A percentile compares a stretch with the other conserved stretches of the same genome.
Conservation (phyloP, 108 stramenopile genomes). For the Nitzschia sp. region DNA sequence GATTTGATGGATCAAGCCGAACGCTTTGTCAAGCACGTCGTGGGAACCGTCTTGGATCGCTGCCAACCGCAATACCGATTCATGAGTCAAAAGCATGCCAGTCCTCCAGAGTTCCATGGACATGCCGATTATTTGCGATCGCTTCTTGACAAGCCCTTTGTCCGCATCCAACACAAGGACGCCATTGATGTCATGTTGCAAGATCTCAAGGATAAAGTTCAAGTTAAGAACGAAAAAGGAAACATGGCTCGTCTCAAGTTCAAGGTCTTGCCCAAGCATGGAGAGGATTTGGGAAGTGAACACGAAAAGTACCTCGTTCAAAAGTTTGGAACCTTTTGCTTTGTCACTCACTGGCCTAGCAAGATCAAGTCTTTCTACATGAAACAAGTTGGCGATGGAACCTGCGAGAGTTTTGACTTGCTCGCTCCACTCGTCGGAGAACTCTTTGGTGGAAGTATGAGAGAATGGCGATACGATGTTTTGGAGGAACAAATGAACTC, state of each 20-base stretch:
- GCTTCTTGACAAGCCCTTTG: conserved; percentile 57
- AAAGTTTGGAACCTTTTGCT: conserved; percentile 78
- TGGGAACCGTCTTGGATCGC: conserved; percentile 75
- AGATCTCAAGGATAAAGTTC: conserved; percentile 57
- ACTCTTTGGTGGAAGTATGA: conserved; percentile 90
- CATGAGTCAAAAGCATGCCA: conserved; percentile 67
- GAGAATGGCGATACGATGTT: conserved; percentile 85
- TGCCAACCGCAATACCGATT: conserved; percentile 80
- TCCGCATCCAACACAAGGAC: conserved; percentile 59
- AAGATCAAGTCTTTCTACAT: conserved; percentile 97
- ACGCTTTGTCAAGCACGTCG: conserved; percentile 89
- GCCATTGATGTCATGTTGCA: conserved; percentile 61
- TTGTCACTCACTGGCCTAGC: conserved; percentile 91
- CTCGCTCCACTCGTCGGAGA: conserved; percentile 90
- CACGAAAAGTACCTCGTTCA: conserved; percentile 92
- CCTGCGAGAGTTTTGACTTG: conserved; percentile 89
- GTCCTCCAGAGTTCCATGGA: conserved; percentile 46
- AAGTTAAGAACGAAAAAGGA: conserved; percentile 54
- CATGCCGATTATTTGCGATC: conserved; percentile 48
- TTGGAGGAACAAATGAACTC: conserved; percentile 65
- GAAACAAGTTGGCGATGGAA: conserved; percentile 87
- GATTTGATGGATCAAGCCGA: conserved; percentile 84
- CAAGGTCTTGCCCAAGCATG: conserved; percentile 64
- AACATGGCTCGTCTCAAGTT: conserved; percentile 60
- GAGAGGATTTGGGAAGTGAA: conserved; percentile 87